Percentiles rank a stretch among this genome's conserved stretches.
Evolutionary conservation across 306 rosid species (phyloP).

Genomic region (Ormosia emarginata): DNA sequence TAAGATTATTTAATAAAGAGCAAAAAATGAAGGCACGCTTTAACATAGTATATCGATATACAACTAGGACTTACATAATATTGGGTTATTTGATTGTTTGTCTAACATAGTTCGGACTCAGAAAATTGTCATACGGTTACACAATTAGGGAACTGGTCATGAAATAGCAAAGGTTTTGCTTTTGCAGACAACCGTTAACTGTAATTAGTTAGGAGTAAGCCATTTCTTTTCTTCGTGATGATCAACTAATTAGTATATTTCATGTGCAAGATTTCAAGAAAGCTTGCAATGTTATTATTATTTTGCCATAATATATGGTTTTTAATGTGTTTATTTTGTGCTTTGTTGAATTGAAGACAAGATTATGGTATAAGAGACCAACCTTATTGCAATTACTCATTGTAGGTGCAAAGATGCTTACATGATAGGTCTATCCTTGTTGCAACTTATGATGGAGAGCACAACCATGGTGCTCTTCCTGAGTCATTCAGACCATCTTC

Average conservation of each 20-base stretch:
- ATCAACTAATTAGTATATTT: conserved; percentile 1
- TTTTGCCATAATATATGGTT: background rate
- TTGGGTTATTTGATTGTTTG: background rate
- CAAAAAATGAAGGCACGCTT: background rate
- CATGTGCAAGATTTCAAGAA: background rate
- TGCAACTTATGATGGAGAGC: conserved; percentile 74
- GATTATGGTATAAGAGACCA: background rate
- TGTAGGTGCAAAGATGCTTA: conserved; percentile 66
- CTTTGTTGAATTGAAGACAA: background rate
- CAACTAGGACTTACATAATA: background rate
- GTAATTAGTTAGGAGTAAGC: background rate
- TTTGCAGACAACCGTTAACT: background rate
- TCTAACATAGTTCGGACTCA: background rate
- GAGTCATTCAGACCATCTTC: conserved; percentile 21
- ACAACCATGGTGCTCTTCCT: conserved; percentile 46
- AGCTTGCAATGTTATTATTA: background rate
- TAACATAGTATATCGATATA: too few relatives aligned
- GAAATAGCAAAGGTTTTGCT: background rate
- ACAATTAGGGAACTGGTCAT: background rate
- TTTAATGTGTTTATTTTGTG: background rate
- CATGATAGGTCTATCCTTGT: conserved; percentile 52
- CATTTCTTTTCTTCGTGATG: background rate
- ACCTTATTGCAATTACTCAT: background rate
- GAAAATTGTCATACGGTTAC: background rate
- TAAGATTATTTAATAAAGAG: background rate